Evolutionary conservation across 441 rosid genomes (phyloP).

Genomic region (Arabidopsis lyrata): DNA sequence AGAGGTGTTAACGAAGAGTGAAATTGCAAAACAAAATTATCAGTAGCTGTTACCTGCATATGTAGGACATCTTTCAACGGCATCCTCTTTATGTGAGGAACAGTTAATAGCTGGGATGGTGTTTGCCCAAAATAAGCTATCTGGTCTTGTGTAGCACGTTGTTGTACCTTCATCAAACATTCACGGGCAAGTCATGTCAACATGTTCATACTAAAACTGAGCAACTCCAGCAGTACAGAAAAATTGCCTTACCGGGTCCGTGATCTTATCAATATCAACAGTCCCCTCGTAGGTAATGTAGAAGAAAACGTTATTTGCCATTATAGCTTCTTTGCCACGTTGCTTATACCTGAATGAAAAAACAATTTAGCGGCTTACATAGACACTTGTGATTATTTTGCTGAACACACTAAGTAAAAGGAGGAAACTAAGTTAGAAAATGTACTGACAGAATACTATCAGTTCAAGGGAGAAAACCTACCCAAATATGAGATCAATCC

Average conservation of each 20-base stretch:
- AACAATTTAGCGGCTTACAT: background rate
- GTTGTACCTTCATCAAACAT: conserved; percentile 74
- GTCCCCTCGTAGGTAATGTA: conserved; percentile 98
- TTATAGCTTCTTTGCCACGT: conserved; percentile 99
- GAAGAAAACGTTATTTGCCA: conserved; percentile 96
- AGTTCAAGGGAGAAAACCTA: conserved; percentile 45
- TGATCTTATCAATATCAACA: conserved; percentile 91
- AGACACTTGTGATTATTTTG: conserved; percentile 23
- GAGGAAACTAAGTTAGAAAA: conserved; percentile 31
- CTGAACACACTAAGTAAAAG: conserved; percentile 36
- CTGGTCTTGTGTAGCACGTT: conserved; percentile 96
- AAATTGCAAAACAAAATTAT: conserved; percentile 34
- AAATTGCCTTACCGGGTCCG: conserved; percentile 76
- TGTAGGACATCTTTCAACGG: conserved; percentile 88
- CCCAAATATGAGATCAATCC: conserved; percentile 99
- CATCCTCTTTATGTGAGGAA: conserved; percentile 89
- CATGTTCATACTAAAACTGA: conserved; percentile 27
- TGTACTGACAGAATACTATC: conserved; percentile 20
- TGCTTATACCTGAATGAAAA: conserved; percentile 78
- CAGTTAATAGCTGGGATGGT: conserved; percentile 93
- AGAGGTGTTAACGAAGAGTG: conserved; percentile 15
- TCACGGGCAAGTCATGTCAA: conserved; percentile 39
- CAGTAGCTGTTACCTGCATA: conserved; percentile 68
- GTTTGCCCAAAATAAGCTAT: conserved; percentile 99
- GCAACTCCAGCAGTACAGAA: conserved; percentile 31